A percentile compares a stretch with the other conserved stretches of the same genome.
These are phyloP conservation scores for Cinchona pubescens DNA, from an alignment of 257 asterid species.

Conservation along the genomic window DNA sequence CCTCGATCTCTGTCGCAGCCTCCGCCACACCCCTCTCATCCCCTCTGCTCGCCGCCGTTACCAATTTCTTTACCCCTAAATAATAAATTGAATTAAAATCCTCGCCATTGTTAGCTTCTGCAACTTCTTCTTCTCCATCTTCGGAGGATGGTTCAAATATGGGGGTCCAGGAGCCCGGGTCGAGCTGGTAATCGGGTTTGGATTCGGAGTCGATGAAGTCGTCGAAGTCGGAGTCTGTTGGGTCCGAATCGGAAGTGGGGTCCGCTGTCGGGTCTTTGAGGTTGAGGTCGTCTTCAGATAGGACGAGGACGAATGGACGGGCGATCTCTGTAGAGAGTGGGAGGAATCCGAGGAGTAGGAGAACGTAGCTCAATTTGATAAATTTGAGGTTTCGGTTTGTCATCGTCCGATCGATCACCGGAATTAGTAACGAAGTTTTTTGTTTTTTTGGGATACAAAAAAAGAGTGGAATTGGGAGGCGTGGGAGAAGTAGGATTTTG, in stretches of 20 bases:
- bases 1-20: conserved; percentile 68
- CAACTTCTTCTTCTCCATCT: conserved; percentile 21
- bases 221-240: conserved; percentile 59
- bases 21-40: conserved; percentile 74
- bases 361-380: conserved; percentile 30
- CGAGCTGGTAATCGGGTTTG: conserved; percentile 66
- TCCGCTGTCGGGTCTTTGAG: conserved; percentile 24
- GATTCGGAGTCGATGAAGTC: conserved; percentile 70
- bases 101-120: background rate
- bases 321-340: conserved; percentile 48
- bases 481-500: background rate
- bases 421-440: background rate
- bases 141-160: conserved; percentile 48
- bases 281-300: conserved; percentile 77
- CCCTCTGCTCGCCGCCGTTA: conserved; percentile 67
- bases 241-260: conserved; percentile 36
- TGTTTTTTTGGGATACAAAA: background rate
- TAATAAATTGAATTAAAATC: conserved; percentile 38
- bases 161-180: conserved; percentile 97
- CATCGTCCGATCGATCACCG: conserved; percentile 31
- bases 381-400: conserved; percentile 38
- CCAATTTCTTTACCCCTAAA: conserved; percentile 59
- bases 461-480: background rate
- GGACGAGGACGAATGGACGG: conserved; percentile 71
- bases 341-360: conserved; percentile 46